Percentiles rank a stretch among this genome's conserved stretches.
Evolutionary conservation across 768 basidiomycete genomes (phyloP).

Genomic region (Terana coerulea): DNA sequence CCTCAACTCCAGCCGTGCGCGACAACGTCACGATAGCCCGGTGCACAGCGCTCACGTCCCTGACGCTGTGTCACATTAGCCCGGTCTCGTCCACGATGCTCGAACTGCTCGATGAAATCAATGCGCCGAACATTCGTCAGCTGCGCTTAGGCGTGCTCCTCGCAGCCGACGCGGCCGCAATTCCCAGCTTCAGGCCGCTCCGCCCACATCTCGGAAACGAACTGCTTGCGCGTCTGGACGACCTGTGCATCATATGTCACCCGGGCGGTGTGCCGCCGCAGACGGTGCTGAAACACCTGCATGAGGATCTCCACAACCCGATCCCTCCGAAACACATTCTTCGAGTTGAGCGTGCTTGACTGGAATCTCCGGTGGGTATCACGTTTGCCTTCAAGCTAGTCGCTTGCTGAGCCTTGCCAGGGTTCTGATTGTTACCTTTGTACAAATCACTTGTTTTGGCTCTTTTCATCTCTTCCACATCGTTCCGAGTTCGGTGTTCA

Average conservation of each 20-base stretch:
- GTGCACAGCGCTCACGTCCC: not conserved
- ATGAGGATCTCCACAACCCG: not conserved
- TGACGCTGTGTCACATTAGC: not conserved
- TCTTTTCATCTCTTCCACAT: too few relatives aligned
- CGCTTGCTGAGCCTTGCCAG: too few relatives aligned
- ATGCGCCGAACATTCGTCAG: conserved; percentile 1
- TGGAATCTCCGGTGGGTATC: too few relatives aligned
- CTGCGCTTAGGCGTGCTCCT: not conserved
- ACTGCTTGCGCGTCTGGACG: not conserved
- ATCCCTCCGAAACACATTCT: too few relatives aligned
- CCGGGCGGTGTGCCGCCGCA: not conserved
- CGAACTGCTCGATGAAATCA: not conserved
- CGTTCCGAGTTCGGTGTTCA: too few relatives aligned
- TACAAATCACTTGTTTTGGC: too few relatives aligned
- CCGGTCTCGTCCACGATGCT: not conserved
- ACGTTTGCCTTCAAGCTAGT: too few relatives aligned
- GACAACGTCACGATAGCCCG: not conserved
- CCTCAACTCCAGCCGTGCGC: not conserved
- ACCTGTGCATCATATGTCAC: not conserved
- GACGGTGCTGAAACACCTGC: not conserved
- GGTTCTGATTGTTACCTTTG: too few relatives aligned
- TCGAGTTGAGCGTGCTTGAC: too few relatives aligned
- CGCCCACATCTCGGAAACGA: not conserved
- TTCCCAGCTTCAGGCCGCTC: not conserved
- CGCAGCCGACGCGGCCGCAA: not conserved